Conservation (phyloP, 2,329 filamentous ascomycete species). For the Diaporthe vaccinii region DNA sequence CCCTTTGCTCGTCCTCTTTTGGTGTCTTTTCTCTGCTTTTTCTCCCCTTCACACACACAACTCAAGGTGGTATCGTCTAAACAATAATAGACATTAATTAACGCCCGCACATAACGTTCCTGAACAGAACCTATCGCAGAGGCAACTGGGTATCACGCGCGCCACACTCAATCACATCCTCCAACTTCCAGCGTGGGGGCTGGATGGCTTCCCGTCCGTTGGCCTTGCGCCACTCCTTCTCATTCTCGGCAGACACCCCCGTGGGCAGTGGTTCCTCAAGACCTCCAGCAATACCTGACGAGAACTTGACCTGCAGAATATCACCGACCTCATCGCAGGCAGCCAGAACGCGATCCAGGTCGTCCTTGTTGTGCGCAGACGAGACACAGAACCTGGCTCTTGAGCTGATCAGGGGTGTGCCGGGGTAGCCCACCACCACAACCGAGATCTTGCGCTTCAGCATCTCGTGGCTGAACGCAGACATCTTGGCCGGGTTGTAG, state of each 20-base stretch:
- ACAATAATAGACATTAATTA: slow-evolving; percentile 38
- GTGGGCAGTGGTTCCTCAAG: slow-evolving; percentile 81
- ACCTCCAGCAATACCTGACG: slow-evolving; percentile 93
- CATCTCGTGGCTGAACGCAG: slow-evolving; percentile 99
- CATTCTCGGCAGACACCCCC: slow-evolving; percentile 78
- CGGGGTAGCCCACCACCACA: slow-evolving; percentile 96
- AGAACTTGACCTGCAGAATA: slow-evolving; percentile 94
- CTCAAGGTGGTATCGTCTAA: slow-evolving; percentile 34
- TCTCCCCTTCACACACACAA: not conserved
- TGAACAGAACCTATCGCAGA: slow-evolving; percentile 66
- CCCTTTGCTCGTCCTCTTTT: slow-evolving; percentile 19
- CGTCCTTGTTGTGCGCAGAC: slow-evolving; percentile 97
- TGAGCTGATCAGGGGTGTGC: slow-evolving; percentile 94
- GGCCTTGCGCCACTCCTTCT: slow-evolving; percentile 74
- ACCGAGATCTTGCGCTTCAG: slow-evolving; percentile 97
- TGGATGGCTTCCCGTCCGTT: slow-evolving; percentile 77
- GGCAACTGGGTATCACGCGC: slow-evolving; percentile 82
- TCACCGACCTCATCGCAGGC: slow-evolving; percentile 96
- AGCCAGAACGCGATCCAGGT: slow-evolving; percentile 88
- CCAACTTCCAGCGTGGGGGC: slow-evolving; percentile 86
- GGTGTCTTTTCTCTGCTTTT: not conserved
- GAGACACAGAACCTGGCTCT: slow-evolving; percentile 97
- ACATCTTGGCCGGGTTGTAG: slow-evolving; percentile 99
- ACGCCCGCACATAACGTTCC: slow-evolving; percentile 37
- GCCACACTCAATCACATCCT: slow-evolving; percentile 82